Conservation (phyloP, 2,329 filamentous ascomycete genomes). For the Cephalotrichum gorgonifer region DNA sequence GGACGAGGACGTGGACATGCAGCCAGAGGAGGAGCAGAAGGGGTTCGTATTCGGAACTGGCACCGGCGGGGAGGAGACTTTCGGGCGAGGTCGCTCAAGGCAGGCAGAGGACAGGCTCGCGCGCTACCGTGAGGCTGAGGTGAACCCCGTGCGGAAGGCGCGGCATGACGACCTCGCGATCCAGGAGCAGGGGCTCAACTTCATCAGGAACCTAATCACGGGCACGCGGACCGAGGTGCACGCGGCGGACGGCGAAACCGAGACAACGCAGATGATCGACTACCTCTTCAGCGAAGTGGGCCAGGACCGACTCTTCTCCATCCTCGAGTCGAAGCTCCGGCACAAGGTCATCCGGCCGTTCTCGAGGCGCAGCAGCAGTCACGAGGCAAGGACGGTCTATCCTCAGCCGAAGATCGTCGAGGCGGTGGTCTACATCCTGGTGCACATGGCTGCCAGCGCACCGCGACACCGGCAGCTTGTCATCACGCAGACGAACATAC, state of each 20-base stretch:
- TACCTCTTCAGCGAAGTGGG: conserved; percentile 68
- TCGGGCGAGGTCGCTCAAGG: conserved; percentile 26
- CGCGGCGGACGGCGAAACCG: conserved; percentile 30
- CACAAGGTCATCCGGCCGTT: conserved; percentile 46
- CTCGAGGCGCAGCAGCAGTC: conserved; percentile 26
- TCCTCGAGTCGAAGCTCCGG: conserved; percentile 68
- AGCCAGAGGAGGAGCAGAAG: conserved; percentile 32
- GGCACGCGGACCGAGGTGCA: not conserved
- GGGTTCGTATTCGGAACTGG: conserved; percentile 7
- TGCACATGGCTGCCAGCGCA: conserved; percentile 77
- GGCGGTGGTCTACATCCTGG: conserved; percentile 70
- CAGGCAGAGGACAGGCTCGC: conserved; percentile 39
- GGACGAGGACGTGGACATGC: conserved; percentile 50
- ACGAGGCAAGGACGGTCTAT: conserved; percentile 40
- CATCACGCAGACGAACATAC: conserved; percentile 64
- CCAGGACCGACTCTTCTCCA: conserved; percentile 67
- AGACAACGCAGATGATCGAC: conserved; percentile 69
- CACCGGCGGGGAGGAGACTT: conserved; percentile 7
- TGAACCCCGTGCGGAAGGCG: conserved; percentile 56
- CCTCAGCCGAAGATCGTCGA: conserved; percentile 61
- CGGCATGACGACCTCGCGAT: conserved; percentile 72
- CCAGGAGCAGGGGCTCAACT: conserved; percentile 82
- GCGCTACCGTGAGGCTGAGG: conserved; percentile 52
- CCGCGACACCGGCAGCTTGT: conserved; percentile 69
- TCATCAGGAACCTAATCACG: conserved; percentile 78